These are phyloP conservation scores for Thielaviopsis ethacetica DNA, from an alignment of 2,329 filamentous ascomycete genomes.

Conservation along the genomic window DNA sequence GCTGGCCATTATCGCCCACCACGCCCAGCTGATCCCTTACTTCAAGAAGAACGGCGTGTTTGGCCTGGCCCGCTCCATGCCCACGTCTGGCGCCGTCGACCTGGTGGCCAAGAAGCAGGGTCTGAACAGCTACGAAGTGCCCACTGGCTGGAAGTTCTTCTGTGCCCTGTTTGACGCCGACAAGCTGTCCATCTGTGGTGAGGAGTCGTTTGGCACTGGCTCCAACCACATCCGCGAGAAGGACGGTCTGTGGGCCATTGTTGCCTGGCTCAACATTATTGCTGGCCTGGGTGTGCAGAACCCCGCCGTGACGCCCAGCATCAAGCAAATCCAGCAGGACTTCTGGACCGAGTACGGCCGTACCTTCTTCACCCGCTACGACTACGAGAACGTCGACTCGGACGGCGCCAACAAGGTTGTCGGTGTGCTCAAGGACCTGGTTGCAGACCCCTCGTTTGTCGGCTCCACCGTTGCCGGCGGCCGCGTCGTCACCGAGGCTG, in stretches of 20 bases:
- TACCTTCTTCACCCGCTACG: conserved; percentile 97
- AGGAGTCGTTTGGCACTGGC: conserved; percentile 95
- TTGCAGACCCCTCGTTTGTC: conserved; percentile 58
- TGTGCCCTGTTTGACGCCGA: conserved; percentile 86
- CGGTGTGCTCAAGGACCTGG: conserved; percentile 60
- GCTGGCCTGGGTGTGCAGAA: conserved; percentile 77
- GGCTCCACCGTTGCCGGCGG: conserved; percentile 66
- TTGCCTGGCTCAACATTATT: conserved; percentile 98
- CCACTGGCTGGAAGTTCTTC: conserved; percentile 99
- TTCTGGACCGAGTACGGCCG: conserved; percentile 96
- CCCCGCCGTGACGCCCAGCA: conserved; percentile 68
- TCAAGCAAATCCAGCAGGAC: conserved; percentile 88
- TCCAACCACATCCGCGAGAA: conserved; percentile 99
- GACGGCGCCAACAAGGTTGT: conserved; percentile 86
- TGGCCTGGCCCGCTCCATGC: conserved; percentile 92
- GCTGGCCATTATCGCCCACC: conserved; percentile 93
- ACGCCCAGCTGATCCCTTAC: conserved; percentile 91
- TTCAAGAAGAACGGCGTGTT: conserved; percentile 96
- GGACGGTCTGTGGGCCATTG: conserved; percentile 92
- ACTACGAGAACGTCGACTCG: conserved; percentile 89
- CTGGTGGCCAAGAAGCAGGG: conserved; percentile 90
- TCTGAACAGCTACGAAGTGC: conserved; percentile 85
- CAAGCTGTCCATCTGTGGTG: conserved; percentile 95
- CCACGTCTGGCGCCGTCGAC: conserved; percentile 87
- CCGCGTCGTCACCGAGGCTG: conserved; percentile 74